Conservation (phyloP, 2,329 filamentous ascomycete species). For the Arthrobotrys sinensis region DNA sequence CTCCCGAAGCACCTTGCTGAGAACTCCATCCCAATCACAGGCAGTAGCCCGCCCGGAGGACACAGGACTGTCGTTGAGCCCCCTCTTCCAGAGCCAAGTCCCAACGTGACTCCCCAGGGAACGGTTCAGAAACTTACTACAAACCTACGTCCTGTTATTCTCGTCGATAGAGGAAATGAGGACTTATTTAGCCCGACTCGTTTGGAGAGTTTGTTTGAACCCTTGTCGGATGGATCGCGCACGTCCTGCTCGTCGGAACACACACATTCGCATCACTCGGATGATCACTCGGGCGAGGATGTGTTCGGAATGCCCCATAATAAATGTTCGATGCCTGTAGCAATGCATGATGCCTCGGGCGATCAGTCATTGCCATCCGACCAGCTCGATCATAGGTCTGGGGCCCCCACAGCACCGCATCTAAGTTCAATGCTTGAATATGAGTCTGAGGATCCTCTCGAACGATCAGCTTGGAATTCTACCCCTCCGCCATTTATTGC, state of each 20-base stretch:
- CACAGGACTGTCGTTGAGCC: not conserved
- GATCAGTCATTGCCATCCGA: not conserved
- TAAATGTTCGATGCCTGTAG: not conserved
- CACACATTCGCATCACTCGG: not conserved
- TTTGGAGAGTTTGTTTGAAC: conserved; percentile 52
- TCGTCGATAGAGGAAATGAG: conserved; percentile 42
- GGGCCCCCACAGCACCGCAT: not conserved
- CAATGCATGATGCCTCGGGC: not conserved
- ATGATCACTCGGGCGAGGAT: not conserved
- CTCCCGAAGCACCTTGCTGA: not conserved
- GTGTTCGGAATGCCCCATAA: not conserved
- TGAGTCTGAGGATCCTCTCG: conserved; percentile 24
- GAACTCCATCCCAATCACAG: not conserved
- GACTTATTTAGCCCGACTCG: conserved; percentile 50
- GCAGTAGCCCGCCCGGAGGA: not conserved
- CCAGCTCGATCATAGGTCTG: not conserved
- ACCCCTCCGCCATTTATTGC: conserved; percentile 47
- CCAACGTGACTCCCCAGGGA: conserved; percentile 30
- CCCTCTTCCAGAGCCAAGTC: not conserved
- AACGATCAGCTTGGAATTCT: conserved; percentile 43
- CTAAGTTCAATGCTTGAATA: conserved; percentile 17
- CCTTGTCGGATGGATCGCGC: conserved; percentile 7
- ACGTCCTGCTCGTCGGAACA: not conserved
- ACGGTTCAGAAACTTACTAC: conserved; percentile 47
- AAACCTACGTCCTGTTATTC: conserved; percentile 21